Conservation (phyloP, 345 rosid species). For the Aegle marmelos region DNA sequence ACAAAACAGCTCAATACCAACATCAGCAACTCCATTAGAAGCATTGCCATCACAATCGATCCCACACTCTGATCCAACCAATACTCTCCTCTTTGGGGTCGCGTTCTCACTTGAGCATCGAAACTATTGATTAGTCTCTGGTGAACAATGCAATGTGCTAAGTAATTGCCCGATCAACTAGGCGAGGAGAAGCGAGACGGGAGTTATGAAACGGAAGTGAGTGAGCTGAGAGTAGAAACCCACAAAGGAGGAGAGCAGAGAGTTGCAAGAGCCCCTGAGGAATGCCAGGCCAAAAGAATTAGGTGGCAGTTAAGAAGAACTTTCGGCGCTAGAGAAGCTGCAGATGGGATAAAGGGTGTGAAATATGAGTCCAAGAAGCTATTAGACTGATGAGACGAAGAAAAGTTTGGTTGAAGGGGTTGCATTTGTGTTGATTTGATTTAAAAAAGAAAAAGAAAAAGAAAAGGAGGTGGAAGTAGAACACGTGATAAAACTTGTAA, state of each 20-base stretch:
- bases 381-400: not conserved
- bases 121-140: slow-evolving; percentile 41
- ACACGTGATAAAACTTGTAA: no score
- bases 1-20: slow-evolving; percentile 44
- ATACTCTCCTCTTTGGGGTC: slow-evolving; percentile 55
- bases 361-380: slow-evolving; percentile 43
- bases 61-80: slow-evolving; percentile 65
- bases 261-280: slow-evolving; percentile 39
- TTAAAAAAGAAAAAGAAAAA: no score
- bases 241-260: slow-evolving; percentile 43
- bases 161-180: slow-evolving; percentile 42
- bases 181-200: slow-evolving; percentile 44
- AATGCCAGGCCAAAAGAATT: slow-evolving; percentile 50
- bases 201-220: slow-evolving; percentile 46
- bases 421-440: no score
- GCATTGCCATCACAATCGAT: slow-evolving; percentile 49
- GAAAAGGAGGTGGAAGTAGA: no score
- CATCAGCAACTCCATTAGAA: slow-evolving; percentile 38
- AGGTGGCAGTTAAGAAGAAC: slow-evolving; percentile 54
- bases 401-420: no score
- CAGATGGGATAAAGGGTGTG: slow-evolving; percentile 44
- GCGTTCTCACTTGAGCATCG: slow-evolving; percentile 32
- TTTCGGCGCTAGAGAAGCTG: slow-evolving; percentile 42
- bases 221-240: slow-evolving; percentile 49
- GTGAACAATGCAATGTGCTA: slow-evolving; percentile 37